Base-by-base conservation (phyloP, 2,329 filamentous ascomycete species). In the Trichoderma hamatum region DNA sequence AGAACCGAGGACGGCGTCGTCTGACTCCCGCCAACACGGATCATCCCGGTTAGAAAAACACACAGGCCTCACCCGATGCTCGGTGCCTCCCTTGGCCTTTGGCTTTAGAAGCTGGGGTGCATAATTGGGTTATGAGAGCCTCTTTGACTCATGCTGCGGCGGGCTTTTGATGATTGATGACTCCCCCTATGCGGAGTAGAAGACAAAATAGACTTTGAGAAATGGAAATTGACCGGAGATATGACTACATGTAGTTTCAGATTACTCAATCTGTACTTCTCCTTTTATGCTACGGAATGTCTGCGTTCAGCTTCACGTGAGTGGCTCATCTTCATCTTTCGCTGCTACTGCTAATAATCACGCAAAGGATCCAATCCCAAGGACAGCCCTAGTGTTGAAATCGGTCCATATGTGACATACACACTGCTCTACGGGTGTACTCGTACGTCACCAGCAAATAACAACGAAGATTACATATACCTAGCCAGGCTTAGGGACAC, bases 21-120 rank as follows among this genome's bases (percentile, higher is more conserved):
- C 34, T 59, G 51, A 36, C 51, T 65, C 36, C 36, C 62, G 52
- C 52, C 62, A 55, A 19, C 36, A 65, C 28, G 52, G 36, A 32
- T 49, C 51, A 56, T 28, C 52, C 62, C 30, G 26, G 62, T 56
- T n/a, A 16, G 21, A 24, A 49, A 46, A 49, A 36, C 49, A 43
- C 49, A 39, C 30, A 43, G 26, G 39, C 51, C 32, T 21, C 10
- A 24, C 26, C 13, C 26, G 43, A 56, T 36, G n/a, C 49, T 30
- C 32, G 39, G 39, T n/a, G 16, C 16, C 39, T 43, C 7, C 6
- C 39, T 43, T 43, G 16, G 39, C 39, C 19, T 19, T n/a, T n/a
- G 13, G 39, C 39, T 19, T 11, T 49, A n/a, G 46, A 49, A 13
- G 10, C 46, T 24, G n/a, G 46, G 46, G 46, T 24, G 46, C 10